Conservation (phyloP, 179 eudicot species). For the Gypsophila paniculata region DNA sequence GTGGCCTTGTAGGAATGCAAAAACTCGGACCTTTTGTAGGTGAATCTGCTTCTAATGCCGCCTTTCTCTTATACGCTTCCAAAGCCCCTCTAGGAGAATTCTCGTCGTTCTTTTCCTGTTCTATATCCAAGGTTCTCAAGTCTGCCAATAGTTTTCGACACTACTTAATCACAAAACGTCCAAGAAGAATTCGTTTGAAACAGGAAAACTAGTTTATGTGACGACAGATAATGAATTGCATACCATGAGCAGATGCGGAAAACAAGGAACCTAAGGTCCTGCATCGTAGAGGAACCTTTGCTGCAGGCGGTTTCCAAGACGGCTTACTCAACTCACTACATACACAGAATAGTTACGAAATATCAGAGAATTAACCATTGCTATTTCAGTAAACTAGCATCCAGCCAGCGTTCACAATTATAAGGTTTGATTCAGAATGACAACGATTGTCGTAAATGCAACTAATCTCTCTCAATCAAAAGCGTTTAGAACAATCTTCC, state of each 20-base stretch:
- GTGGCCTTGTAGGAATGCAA: slow-evolving; percentile 33
- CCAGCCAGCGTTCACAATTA: neutral
- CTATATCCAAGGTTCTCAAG: slow-evolving; percentile 43
- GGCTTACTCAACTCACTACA: slow-evolving; percentile 21
- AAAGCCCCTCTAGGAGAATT: slow-evolving; percentile 43
- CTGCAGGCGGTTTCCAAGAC: slow-evolving; percentile 18
- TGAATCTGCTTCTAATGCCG: slow-evolving; percentile 39
- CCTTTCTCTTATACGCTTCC: slow-evolving; percentile 37
- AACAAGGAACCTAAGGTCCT: slow-evolving; percentile 26
- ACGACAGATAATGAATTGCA: neutral
- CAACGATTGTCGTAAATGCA: neutral
- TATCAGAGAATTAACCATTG: neutral
- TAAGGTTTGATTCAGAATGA: neutral
- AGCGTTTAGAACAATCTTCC: neutral
- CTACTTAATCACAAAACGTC: slow-evolving; percentile 1
- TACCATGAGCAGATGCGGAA: slow-evolving; percentile 50
- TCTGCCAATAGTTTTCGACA: slow-evolving; percentile 32
- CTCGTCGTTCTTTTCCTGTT: slow-evolving; percentile 37
- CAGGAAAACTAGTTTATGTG: neutral
- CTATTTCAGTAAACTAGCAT: neutral
- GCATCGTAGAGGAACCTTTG: slow-evolving; percentile 24
- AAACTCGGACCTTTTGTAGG: slow-evolving; percentile 36
- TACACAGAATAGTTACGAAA: neutral
- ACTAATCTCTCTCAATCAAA: neutral
- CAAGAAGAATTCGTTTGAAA: neutral